Conservation (phyloP, 1,139 yeast species). For the Pneumocystis oryctolagi region DNA sequence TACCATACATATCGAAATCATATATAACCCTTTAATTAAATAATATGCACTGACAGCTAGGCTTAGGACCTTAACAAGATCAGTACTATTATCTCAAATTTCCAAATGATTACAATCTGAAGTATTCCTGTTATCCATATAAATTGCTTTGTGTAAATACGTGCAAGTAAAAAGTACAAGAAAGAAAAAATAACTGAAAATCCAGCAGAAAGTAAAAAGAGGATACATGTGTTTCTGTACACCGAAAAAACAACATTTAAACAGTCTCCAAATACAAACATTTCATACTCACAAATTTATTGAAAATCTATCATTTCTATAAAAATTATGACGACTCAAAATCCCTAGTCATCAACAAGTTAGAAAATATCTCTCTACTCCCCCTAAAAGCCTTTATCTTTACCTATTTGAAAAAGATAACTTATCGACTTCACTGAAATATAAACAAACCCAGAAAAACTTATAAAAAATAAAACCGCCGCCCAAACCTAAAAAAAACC, state of each 20-base stretch:
- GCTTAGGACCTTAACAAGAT: neutral
- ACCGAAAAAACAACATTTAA: neutral
- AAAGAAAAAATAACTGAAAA: constrained; percentile 47
- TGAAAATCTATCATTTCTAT: constrained; percentile 34
- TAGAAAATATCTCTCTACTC: neutral
- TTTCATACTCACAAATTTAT: constrained; percentile 20
- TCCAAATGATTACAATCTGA: constrained; percentile 25
- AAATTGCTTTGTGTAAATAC: constrained; percentile 48
- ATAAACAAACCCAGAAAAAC: constrained; percentile 55
- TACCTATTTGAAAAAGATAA: constrained; percentile 34
- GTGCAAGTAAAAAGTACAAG: constrained; percentile 43
- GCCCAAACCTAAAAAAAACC: constrained; percentile 38
- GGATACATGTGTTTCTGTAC: constrained; percentile 49
- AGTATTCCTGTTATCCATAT: constrained; percentile 52
- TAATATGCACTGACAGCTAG: constrained; percentile 15
- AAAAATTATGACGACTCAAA: too few relatives aligned
- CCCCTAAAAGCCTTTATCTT: neutral
- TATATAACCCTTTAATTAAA: neutral
- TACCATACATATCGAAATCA: neutral
- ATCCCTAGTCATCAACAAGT: too few relatives aligned
- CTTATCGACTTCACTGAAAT: constrained; percentile 55
- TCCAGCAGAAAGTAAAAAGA: constrained; percentile 52
- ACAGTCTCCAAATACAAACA: neutral
- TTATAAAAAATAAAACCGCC: constrained; percentile 44
- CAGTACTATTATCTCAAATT: neutral